Conservation (phyloP, 495 filamentous ascomycete species). For the Achaetomiella virescens region DNA sequence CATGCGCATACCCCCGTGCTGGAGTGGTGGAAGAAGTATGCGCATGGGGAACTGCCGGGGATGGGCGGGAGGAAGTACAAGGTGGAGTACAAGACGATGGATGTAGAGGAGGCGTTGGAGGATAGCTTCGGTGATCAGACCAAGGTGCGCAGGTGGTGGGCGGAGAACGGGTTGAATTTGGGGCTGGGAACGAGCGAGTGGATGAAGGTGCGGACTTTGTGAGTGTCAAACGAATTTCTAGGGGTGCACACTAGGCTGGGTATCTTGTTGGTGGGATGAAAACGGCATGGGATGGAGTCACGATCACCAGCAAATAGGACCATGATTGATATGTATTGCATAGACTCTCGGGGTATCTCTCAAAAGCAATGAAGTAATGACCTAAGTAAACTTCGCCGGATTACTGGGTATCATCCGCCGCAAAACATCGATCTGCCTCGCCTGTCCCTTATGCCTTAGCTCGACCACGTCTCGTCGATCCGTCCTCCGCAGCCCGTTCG, state of each 20-base stretch:
- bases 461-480: slow-evolving; percentile 51
- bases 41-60: slow-evolving; percentile 46
- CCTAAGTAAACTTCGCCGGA: slow-evolving; percentile 50
- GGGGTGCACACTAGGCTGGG: background rate
- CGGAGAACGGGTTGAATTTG: slow-evolving; percentile 78
- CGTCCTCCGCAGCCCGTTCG: slow-evolving; percentile 48
- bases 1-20: slow-evolving; percentile 77
- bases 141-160: slow-evolving; percentile 79
- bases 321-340: background rate
- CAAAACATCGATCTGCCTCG: slow-evolving; percentile 58
- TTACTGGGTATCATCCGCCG: slow-evolving; percentile 58
- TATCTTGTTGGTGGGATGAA: slow-evolving; percentile 10
- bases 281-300: slow-evolving; percentile 22
- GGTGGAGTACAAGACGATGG: slow-evolving; percentile 91
- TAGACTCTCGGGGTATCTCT: slow-evolving; percentile 6
- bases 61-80: slow-evolving; percentile 39
- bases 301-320: background rate
- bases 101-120: slow-evolving; percentile 91
- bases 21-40: slow-evolving; percentile 84
- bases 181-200: slow-evolving; percentile 84
- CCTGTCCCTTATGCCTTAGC: slow-evolving; percentile 49
- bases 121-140: slow-evolving; percentile 67
- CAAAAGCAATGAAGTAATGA: slow-evolving; percentile 1
- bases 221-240: background rate
- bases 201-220: slow-evolving; percentile 60